Percentiles rank a stretch among this genome's conserved stretches.
Conservation (phyloP, 208 protist genomes). For the Vickermania ingenoplastis region DNA sequence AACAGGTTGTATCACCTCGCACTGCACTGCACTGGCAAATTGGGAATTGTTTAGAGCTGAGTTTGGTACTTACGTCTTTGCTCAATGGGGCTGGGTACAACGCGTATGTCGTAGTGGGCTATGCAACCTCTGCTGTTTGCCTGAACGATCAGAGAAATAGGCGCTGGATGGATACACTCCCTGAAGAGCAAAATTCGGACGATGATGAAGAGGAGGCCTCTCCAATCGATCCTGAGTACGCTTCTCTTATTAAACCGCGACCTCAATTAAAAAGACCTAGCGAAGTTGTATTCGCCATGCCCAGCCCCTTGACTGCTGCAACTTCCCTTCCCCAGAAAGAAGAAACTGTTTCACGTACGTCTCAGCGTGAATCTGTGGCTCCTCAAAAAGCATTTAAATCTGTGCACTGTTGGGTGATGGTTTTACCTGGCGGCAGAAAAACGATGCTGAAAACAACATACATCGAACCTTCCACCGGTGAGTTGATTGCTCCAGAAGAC, state of each 20-base stretch:
- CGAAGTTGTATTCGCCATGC: slow-evolving; percentile 8
- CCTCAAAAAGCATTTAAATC: slow-evolving; percentile 7
- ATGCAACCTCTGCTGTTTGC: slow-evolving; percentile 55
- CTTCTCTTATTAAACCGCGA: slow-evolving; percentile 45
- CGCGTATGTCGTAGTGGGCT: slow-evolving; percentile 85
- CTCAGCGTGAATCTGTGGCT: background rate
- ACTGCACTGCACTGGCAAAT: slow-evolving; percentile 81
- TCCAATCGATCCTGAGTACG: slow-evolving; percentile 38
- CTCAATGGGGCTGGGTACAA: slow-evolving; percentile 88
- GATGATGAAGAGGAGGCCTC: slow-evolving; percentile 34
- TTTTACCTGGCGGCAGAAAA: slow-evolving; percentile 60
- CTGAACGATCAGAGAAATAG: slow-evolving; percentile 59
- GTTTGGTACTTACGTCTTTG: slow-evolving; percentile 64
- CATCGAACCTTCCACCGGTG: slow-evolving; percentile 82
- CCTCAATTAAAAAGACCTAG: slow-evolving; percentile 23
- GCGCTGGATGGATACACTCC: slow-evolving; percentile 38
- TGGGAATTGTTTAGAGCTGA: slow-evolving; percentile 86
- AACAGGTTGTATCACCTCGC: slow-evolving; percentile 72
- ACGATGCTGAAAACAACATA: slow-evolving; percentile 52
- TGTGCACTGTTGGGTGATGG: slow-evolving; percentile 82
- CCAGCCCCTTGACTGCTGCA: slow-evolving; percentile 22
- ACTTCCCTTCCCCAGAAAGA: background rate
- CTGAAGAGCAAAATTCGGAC: slow-evolving; percentile 47
- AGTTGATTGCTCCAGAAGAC: slow-evolving; percentile 24
- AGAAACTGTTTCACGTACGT: background rate